Conservation (phyloP, 345 rosid species). For the Cardamine chenopodiifolia region DNA sequence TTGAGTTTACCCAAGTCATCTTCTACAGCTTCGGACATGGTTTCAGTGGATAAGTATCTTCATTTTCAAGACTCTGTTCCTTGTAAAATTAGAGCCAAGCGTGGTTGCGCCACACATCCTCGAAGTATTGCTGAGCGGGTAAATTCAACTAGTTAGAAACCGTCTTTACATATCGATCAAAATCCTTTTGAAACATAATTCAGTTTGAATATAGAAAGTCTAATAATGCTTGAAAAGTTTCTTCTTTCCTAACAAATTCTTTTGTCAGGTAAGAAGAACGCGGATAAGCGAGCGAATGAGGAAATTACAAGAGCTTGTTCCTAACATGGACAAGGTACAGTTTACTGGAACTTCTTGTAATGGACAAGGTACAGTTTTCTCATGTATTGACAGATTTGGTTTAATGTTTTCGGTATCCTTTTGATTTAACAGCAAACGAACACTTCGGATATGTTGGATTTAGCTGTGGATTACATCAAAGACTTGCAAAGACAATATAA, state of each 20-base stretch:
- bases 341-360: not conserved
- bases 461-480: constrained; percentile 96
- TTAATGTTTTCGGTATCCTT: not conserved
- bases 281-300: constrained; percentile 96
- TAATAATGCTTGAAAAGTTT: not conserved
- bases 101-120: constrained; percentile 99
- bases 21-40: constrained; percentile 52
- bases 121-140: constrained; percentile 99
- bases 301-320: constrained; percentile 93
- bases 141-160: constrained; percentile 10
- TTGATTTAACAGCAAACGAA: constrained; percentile 76
- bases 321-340: constrained; percentile 94
- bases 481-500: constrained; percentile 82
- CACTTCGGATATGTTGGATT: constrained; percentile 94
- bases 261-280: constrained; percentile 82
- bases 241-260: not conserved
- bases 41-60: constrained; percentile 64
- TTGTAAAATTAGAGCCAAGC: constrained; percentile 91
- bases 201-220: not conserved
- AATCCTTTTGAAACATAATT: not conserved
- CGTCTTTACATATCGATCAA: not conserved
- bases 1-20: constrained; percentile 69
- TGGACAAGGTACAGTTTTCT: not conserved
- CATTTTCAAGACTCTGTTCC: constrained; percentile 90
- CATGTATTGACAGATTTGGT: not conserved